Percentiles rank a stretch among this genome's conserved stretches.
Conservation (phyloP, 2,329 filamentous ascomycete species). For the Stemphylium vesicarium region DNA sequence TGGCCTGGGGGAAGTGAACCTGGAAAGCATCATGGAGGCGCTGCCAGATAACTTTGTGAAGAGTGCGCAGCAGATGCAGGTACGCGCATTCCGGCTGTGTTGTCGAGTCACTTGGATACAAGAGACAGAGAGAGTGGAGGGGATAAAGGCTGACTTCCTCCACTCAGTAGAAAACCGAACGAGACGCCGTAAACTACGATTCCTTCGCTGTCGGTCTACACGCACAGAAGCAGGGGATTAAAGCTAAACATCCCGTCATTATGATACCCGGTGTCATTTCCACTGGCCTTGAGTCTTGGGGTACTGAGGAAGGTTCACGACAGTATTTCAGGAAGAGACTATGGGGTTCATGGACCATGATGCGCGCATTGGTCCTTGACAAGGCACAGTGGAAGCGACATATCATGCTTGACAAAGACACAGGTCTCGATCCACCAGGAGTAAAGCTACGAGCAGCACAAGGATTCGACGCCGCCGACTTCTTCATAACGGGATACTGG, state of each 20-base stretch:
- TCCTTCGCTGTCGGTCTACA: constrained; percentile 90
- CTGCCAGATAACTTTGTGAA: constrained; percentile 84
- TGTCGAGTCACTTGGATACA: background rate
- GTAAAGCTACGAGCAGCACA: constrained; percentile 93
- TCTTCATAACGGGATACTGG: constrained; percentile 91
- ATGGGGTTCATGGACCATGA: constrained; percentile 99
- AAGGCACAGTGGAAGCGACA: constrained; percentile 95
- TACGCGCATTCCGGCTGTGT: constrained; percentile 52
- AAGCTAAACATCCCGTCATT: constrained; percentile 85
- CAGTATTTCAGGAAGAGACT: constrained; percentile 93
- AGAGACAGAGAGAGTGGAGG: background rate
- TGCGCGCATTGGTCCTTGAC: constrained; percentile 90
- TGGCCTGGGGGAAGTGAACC: constrained; percentile 70
- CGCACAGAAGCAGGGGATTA: constrained; percentile 78
- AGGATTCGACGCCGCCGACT: constrained; percentile 96
- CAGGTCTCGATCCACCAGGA: constrained; percentile 86
- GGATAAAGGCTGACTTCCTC: constrained; percentile 30
- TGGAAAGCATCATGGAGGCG: constrained; percentile 86
- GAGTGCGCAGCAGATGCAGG: constrained; percentile 85
- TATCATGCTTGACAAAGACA: constrained; percentile 93
- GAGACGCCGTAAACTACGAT: constrained; percentile 88
- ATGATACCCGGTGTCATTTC: constrained; percentile 99
- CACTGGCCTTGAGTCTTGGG: constrained; percentile 95
- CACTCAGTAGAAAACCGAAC: constrained; percentile 73
- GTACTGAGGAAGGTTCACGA: constrained; percentile 81